Evolutionary conservation across 2,329 filamentous ascomycete species (phyloP).

Genomic region (Sarocladium strictum): DNA sequence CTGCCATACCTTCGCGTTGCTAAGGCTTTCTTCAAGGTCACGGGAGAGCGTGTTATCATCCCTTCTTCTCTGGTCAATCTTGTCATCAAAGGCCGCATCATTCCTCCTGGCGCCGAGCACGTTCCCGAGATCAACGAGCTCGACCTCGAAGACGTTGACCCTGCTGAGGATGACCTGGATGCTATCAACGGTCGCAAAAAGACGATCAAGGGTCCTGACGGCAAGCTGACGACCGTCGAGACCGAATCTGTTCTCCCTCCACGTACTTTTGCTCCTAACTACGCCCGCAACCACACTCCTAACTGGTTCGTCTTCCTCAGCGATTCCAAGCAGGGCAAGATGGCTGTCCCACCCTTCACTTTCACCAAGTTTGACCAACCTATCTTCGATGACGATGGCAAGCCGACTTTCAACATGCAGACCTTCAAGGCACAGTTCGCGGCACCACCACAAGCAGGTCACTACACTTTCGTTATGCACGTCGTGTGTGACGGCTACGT

Average conservation of each 20-base stretch:
- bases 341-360: slow-evolving; percentile 94
- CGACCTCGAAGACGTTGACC: slow-evolving; percentile 86
- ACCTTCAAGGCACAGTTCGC: slow-evolving; percentile 97
- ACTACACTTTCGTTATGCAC: slow-evolving; percentile 93
- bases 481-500: slow-evolving; percentile 92
- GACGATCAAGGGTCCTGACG: slow-evolving; percentile 55
- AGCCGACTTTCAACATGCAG: slow-evolving; percentile 90
- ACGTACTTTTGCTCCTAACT: slow-evolving; percentile 85
- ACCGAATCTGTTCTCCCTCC: slow-evolving; percentile 69
- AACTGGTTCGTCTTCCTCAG: slow-evolving; percentile 93
- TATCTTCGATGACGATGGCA: slow-evolving; percentile 71
- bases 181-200: slow-evolving; percentile 74
- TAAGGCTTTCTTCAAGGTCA: slow-evolving; percentile 97
- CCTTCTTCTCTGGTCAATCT: slow-evolving; percentile 89
- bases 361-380: slow-evolving; percentile 90
- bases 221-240: slow-evolving; percentile 49
- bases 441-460: slow-evolving; percentile 83
- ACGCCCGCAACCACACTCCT: slow-evolving; percentile 81
- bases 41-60: slow-evolving; percentile 83
- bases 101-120: slow-evolving; percentile 75
- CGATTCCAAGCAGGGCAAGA: slow-evolving; percentile 89
- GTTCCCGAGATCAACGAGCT: slow-evolving; percentile 69
- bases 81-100: slow-evolving; percentile 89
- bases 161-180: slow-evolving; percentile 86
- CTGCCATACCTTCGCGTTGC: slow-evolving; percentile 79